Evolutionary conservation across 176 grass and related monocot species (phyloP).

Genomic region (Cenchrus americanus): DNA sequence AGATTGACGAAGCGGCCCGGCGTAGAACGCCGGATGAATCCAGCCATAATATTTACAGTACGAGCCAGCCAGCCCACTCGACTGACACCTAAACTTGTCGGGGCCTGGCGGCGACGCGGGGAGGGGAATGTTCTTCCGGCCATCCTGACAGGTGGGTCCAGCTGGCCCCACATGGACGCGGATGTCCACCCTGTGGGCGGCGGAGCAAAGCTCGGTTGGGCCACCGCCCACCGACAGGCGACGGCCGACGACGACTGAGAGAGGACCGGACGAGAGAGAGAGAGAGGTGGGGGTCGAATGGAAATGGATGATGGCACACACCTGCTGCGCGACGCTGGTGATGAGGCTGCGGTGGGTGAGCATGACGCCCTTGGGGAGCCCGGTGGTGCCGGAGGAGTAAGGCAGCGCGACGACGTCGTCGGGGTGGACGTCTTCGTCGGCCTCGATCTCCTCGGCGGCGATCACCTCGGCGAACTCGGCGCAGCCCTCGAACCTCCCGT

Average conservation of each 20-base stretch:
- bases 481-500: conserved; percentile 63
- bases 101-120: no score
- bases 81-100: background rate
- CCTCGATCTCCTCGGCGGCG: conserved; percentile 38
- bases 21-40: conserved; percentile 1
- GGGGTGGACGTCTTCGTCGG: conserved; percentile 56
- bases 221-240: background rate
- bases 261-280: no score
- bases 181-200: background rate
- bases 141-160: background rate
- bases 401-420: conserved; percentile 85
- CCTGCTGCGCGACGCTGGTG: conserved; percentile 94
- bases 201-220: background rate
- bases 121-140: background rate
- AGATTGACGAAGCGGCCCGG: background rate
- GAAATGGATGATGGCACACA: background rate
- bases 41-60: background rate
- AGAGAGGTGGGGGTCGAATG: background rate
- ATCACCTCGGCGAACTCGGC: conserved; percentile 59
- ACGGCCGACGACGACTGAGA: background rate
- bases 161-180: background rate
- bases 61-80: background rate
- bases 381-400: conserved; percentile 84
- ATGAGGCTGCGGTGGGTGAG: conserved; percentile 94
- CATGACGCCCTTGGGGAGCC: conserved; percentile 92